Evolutionary conservation across 345 rosid genomes (phyloP), one percentile per base, ranked within the genome.

Genomic region (Syzygium aromaticum): DNA sequence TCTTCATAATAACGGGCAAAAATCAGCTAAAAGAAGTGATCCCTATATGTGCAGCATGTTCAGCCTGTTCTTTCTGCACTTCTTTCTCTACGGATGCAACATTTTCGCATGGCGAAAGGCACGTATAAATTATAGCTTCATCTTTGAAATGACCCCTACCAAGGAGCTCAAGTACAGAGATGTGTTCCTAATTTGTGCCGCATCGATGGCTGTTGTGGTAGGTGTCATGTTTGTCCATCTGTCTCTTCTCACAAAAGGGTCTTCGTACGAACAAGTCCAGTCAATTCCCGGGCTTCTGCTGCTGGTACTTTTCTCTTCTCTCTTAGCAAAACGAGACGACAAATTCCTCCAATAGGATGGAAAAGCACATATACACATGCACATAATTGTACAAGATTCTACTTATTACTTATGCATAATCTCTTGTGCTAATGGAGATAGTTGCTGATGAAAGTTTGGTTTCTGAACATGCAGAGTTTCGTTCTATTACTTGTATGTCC

Each of bases 1-100:
- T 67, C 80, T 67, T 67, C 43, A 67, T 67, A 17, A 19, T 19
- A 19, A 73, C 6, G 13, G 80, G 25, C 13, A 40, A 73, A 33
- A 73, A 38, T 25, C 17, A 38, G 49, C 43, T 53, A 22, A 54
- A 52, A 52, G 33, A 85, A 64, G 52, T 77, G 16, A 59, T 78
- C 56, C 61, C 13, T 88, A 11, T 49, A 23, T 57, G 86, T 94
- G 95, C 99, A 98, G 99, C 90, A 96, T 96, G 97, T 98, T 98
- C 91, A 91, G 96, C 87, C 92, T 96, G 23, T 54, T 95, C 93
- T 96, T 96, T 88, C 94, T 98, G 54, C 99, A 98, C 89, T 91
- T 95, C n/a, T 96, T 98, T 87, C 88, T 98, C 46, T 98, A 96
- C 73, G 99, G 99, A 54, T 96, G 99, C 95, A 96, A 96, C 93